These are phyloP conservation scores for Nadsonia commutata DNA, from an alignment of 1,139 yeast genomes.

Conservation along the genomic window DNA sequence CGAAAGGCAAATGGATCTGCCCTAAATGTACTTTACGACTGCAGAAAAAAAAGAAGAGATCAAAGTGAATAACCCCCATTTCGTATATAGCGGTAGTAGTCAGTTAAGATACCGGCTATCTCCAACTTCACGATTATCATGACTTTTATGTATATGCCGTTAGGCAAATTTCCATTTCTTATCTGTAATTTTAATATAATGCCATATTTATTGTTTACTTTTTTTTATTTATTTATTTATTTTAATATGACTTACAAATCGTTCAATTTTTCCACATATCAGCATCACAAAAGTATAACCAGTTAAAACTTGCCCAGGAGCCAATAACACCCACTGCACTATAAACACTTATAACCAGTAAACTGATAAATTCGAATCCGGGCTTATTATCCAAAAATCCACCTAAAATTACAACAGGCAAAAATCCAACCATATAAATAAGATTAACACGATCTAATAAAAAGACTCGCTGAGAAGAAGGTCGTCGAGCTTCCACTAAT, in stretches of 20 bases:
- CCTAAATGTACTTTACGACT: constrained; percentile 16
- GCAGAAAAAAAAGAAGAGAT: no score
- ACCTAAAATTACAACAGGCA: constrained; percentile 40
- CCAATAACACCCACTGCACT: constrained; percentile 75
- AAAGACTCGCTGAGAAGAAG: constrained; percentile 35
- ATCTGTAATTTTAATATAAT: no score
- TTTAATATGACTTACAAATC: background rate
- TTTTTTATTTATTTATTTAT: background rate
- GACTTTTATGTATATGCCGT: no score
- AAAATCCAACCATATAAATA: constrained; percentile 51
- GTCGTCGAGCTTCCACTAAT: constrained; percentile 39
- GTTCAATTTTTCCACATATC: constrained; percentile 16
- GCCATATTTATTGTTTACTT: no score
- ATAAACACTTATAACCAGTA: constrained; percentile 75
- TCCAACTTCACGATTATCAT: no score
- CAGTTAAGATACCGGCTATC: no score
- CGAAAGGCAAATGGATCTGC: constrained; percentile 26
- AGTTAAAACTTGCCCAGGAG: constrained; percentile 79
- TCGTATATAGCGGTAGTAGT: no score
- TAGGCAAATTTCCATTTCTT: no score
- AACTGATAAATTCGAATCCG: constrained; percentile 46
- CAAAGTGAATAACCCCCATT: no score
- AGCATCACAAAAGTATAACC: constrained; percentile 59
- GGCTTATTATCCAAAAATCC: constrained; percentile 40
- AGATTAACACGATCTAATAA: constrained; percentile 59